Percentiles rank a stretch among this genome's conserved stretches.
phyloP scores from a whole-genome alignment of 176 grass and related monocot species.

The Miscanthus lutarioriparius region DNA sequence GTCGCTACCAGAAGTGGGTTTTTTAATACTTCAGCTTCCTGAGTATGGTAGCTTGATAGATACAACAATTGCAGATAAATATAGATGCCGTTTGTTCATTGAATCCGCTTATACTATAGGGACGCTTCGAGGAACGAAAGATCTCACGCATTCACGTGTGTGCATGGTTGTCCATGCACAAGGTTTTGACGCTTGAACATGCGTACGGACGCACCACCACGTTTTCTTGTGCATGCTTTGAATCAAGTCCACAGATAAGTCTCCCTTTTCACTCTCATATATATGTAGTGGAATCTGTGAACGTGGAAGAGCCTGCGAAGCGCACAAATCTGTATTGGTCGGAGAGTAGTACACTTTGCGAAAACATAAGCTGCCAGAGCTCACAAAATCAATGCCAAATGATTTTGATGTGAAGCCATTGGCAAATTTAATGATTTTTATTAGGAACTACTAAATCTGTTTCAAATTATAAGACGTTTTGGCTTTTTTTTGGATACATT shows the following conservation, averaged over 20 bases:
- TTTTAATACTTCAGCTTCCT: slow-evolving; percentile 40
- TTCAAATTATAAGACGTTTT: too few species aligned
- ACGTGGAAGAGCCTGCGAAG: too few species aligned
- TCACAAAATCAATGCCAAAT: too few species aligned
- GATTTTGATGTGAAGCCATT: too few species aligned
- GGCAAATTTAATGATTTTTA: too few species aligned
- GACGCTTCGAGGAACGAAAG: not conserved
- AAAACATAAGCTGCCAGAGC: too few species aligned
- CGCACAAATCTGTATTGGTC: too few species aligned
- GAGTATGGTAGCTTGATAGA: slow-evolving; percentile 51
- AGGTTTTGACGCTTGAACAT: not conserved
- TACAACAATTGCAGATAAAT: slow-evolving; percentile 40
- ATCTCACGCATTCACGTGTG: not conserved
- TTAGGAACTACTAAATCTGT: too few species aligned
- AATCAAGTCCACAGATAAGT: not conserved
- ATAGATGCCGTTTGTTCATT: slow-evolving; percentile 45
- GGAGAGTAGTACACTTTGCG: too few species aligned
- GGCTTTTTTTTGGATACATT: too few species aligned
- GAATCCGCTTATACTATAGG: slow-evolving; percentile 34
- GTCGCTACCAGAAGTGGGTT: slow-evolving; percentile 37
- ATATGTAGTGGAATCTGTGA: too few species aligned
- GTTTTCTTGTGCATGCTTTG: slow-evolving; percentile 30
- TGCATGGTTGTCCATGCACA: slow-evolving; percentile 21
- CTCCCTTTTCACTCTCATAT: too few species aligned
- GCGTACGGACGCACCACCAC: not conserved